Base-by-base conservation (phyloP, 331 rosid genomes). In the Spiraea crenata region DNA sequence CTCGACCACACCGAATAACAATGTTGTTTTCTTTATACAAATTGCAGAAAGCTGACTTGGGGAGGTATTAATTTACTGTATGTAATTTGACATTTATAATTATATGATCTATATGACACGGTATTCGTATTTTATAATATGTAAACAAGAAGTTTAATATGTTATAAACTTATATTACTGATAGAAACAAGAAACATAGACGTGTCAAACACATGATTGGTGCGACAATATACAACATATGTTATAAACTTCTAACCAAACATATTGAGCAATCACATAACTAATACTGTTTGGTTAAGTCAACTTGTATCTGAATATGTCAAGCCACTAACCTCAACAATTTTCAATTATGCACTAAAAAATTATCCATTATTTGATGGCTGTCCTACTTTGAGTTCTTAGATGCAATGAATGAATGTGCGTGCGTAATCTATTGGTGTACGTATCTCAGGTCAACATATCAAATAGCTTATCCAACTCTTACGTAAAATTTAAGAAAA, bases 41-140 rank as follows among this genome's bases (percentile, higher is more conserved):
- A 17, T 56, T 66, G 35, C 39, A 40, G 38, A 75, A 25, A 67
- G 55, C 71, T 67, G 69, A 67, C 62, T 56, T 59, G 37, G 44
- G 34, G 17, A 45, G 34, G 13, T 16, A 9, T 6, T 7, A 46
- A 7, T 65, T 35, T 40, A 41, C 60, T 25, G 31, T 25, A 25
- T n/a, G n/a, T 13, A 9, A 54, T 35, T 44, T 42, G 51, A n/a
- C 12, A 3, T 59, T n/a, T 45, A 74, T 48, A 66, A 20, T 57
- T 47, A 67, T 7, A 19, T 17, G 67, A 2, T 25, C 31, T 25
- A 25, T 25, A 25, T 25, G 31, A 2, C 31, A 25, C 31, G 31
- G 31, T 25, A 25, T 2, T 25, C 31, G 31, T 25, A 25, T 25
- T 25, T 25, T 25, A 25, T 25, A 25, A 25, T 25, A 25, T 25